Evolutionary conservation across 2,329 filamentous ascomycete species (phyloP), one percentile per base, ranked within the genome.

Genomic region (Neopestalotiopsis sp.): DNA sequence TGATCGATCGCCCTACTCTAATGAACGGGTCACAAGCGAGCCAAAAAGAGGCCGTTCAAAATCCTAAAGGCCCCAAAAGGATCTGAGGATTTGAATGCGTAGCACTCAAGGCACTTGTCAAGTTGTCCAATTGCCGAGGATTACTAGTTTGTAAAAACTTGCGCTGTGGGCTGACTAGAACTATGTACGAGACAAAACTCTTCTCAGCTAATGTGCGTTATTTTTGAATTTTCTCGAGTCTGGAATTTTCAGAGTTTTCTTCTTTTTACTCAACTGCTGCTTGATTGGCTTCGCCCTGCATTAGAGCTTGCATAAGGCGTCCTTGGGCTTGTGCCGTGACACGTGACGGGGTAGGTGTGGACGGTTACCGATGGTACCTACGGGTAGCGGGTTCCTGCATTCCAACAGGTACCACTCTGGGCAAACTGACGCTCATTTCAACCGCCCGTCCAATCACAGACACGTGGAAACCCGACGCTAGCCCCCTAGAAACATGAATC

Each of bases 401-500:
- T 12, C 24, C 24, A 24, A 56, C 17, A 10, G 17, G 17, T n/a
- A 56, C 17, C 17, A 56, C 30, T 10, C 4, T 30, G 57, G 24
- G 24, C 24, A 28, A 28, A 28, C 24, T 28, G 24, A 28, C 30
- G 20, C 57, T 59, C 57, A 59, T 59, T 34, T 59, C 24, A 24
- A 30, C 34, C 59, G 34, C 9, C 59, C 59, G 13, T 62, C 59
- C 59, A 62, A 62, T 62, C 59, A 62, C 59, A 62, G 34, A 62
- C 59, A 62, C 59, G 59, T 62, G 34, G 59, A 42, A 6, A 13
- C n/a, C 59, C 30, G 59, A 30, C 57, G 24, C 32, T 62, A 62
- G 20, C 59, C 17, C 59, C 12, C 40, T 10, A 59, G 57, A 24
- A 34, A 14, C 32, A 62, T 62, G 59, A 62, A 17, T 34, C 59